Evolutionary conservation across 202 grass and related monocot species (phyloP).

Genomic region (Bolboschoenoplectus hybrid): DNA sequence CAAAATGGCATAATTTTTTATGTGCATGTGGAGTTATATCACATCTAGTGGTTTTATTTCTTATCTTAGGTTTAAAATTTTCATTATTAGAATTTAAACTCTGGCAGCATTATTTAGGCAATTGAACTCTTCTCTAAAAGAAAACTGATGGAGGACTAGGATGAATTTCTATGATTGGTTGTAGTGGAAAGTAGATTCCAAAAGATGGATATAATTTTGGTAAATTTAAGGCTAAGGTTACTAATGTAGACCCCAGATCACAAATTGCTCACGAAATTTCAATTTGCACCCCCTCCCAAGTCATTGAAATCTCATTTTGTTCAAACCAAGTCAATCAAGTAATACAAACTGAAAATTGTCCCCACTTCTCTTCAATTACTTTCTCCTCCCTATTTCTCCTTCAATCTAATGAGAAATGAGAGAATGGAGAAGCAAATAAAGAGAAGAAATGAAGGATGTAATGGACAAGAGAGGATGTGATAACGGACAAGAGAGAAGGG

Average conservation of each 20-base stretch:
- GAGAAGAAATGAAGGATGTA: neutral
- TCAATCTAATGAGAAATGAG: neutral
- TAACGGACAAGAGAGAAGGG: neutral
- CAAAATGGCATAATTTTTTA: neutral
- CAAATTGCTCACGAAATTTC: conserved; percentile 1
- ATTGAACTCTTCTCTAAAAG: neutral
- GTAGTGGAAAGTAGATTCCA: neutral
- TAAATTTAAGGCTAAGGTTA: neutral
- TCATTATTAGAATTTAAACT: neutral
- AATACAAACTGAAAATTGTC: conserved; percentile 13
- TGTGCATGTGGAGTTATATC: neutral
- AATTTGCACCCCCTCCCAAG: neutral
- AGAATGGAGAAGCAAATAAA: neutral
- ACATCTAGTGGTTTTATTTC: neutral
- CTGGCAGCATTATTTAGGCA: neutral
- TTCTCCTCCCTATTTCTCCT: conserved; percentile 10
- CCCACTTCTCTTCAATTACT: neutral
- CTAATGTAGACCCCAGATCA: neutral
- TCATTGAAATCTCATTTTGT: neutral
- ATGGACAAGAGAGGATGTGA: neutral
- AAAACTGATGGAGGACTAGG: neutral
- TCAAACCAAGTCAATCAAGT: neutral
- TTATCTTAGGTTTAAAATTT: neutral
- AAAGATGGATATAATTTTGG: neutral
- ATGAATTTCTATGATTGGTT: neutral